Percentiles rank a stretch among this genome's conserved stretches.
Conservation (phyloP, 352 stramenopile species). For the Globisporangium radiosum region DNA sequence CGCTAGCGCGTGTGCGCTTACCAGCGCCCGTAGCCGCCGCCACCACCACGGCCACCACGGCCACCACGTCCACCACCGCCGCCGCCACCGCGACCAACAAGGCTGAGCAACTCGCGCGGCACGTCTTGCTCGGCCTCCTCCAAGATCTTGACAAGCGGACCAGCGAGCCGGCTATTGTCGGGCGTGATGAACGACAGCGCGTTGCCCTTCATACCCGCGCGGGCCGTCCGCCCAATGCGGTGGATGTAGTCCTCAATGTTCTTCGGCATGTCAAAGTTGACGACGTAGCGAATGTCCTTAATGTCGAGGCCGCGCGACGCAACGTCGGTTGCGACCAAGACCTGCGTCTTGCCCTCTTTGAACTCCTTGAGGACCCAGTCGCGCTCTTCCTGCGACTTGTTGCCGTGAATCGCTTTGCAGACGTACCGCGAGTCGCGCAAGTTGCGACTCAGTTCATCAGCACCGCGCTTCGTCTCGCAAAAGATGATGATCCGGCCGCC, state of each 20-base stretch:
- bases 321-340: slow-evolving; percentile 99
- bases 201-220: slow-evolving; percentile 93
- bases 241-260: slow-evolving; percentile 99
- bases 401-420: slow-evolving; percentile 97
- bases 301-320: slow-evolving; percentile 98
- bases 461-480: slow-evolving; percentile 98
- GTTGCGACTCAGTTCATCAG: slow-evolving; percentile 94
- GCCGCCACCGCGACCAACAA: slow-evolving; percentile 55
- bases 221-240: slow-evolving; percentile 97
- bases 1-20: slow-evolving; percentile 18
- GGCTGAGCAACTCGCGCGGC: slow-evolving; percentile 70
- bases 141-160: slow-evolving; percentile 87
- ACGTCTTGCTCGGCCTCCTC: slow-evolving; percentile 85
- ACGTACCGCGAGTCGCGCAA: slow-evolving; percentile 92
- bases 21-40: slow-evolving; percentile 34
- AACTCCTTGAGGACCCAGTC: slow-evolving; percentile 97
- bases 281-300: slow-evolving; percentile 98
- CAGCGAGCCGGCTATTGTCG: slow-evolving; percentile 82
- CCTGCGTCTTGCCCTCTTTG: slow-evolving; percentile 91
- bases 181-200: slow-evolving; percentile 93
- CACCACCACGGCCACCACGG: slow-evolving; percentile 45
- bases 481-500: slow-evolving; percentile 97
- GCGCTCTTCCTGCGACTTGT: slow-evolving; percentile 97
- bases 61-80: slow-evolving; percentile 49
- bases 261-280: slow-evolving; percentile 99